Evolutionary conservation across 1,139 yeast species (phyloP), one percentile per base, ranked within the genome.

Genomic region (Tardiomyces digboiensis): DNA sequence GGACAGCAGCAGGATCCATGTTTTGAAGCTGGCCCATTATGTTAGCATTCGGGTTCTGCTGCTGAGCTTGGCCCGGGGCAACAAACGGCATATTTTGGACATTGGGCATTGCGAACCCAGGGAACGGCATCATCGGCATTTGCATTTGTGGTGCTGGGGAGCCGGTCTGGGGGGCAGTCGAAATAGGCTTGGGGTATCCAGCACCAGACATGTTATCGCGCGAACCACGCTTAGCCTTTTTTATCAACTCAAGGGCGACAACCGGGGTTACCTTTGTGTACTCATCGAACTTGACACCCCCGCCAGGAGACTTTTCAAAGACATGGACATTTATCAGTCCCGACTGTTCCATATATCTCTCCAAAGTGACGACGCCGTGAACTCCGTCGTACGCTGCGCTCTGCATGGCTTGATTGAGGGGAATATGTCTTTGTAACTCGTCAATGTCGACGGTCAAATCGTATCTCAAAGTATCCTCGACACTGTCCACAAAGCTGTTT

Each of bases 331-430:
- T 87, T 16, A 87, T 73, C 46, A 69, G 72, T 41, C 71, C 68
- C 16, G 52, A 44, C 37, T 44, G 46, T 46, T 61, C 65, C 29
- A 57, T 42, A 14, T 67, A 60, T 44, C 72, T 74, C 50, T 78
- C 76, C n/a, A 87, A 70, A 7, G 83, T 69, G 42, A 87, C 76
- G 1, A 83, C 83, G 16, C 86, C 89, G 55, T 77, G 59, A 3
- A 78, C 84, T 8, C 95, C 96, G 39, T 82, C 78, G 57, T 84
- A 82, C 0, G 95, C 95, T 19, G 86, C 85, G 45, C 83, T 86
- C 44, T 82, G 82, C 19, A 85, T 74, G 26, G 76, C 72, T 19
- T 77, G 78, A 40, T 70, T 63, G 18, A 79, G 52, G 16, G 76
- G 75, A 42, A 75, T 71, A 14, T 77, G 67, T 41, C 79, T 79